A percentile compares a stretch with the other conserved stretches of the same genome.
Evolutionary conservation across 73 alveolate species (phyloP).

Genomic region (Symbiodinium natans): DNA sequence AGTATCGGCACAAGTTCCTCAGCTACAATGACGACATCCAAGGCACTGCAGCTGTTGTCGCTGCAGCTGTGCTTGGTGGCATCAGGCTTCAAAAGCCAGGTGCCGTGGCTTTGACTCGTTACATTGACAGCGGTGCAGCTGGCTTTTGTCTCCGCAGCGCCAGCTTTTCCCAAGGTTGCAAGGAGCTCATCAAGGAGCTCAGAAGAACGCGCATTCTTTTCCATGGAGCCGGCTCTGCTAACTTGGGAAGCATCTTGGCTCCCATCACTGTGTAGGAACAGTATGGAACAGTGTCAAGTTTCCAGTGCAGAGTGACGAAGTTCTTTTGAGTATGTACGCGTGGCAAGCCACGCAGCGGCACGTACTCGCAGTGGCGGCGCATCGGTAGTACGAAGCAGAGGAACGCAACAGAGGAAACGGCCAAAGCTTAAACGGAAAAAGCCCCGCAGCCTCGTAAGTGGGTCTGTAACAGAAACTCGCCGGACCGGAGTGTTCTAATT

Average conservation of each 20-base stretch:
- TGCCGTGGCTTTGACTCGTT: not conserved
- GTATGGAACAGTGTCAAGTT: not conserved
- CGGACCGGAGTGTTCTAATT: no score
- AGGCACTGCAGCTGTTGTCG: conserved; percentile 72
- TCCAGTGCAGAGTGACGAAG: not conserved
- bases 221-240: conserved; percentile 92
- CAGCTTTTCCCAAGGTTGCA: conserved; percentile 12
- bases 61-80: conserved; percentile 82
- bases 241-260: conserved; percentile 44
- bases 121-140: not conserved
- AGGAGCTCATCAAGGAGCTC: conserved; percentile 63
- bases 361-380: no score
- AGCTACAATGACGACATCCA: conserved; percentile 94
- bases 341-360: no score
- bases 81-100: conserved; percentile 90
- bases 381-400: not conserved
- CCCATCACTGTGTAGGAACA: not conserved
- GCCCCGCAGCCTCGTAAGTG: no score
- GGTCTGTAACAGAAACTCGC: no score
- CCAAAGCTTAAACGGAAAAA: no score
- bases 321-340: no score
- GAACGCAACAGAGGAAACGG: not conserved
- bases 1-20: conserved; percentile 66
- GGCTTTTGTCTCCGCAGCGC: not conserved
- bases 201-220: conserved; percentile 32